These are phyloP conservation scores for Ganoderma lucidum DNA, from an alignment of 1,284 basidiomycete species.

Conservation along the genomic window DNA sequence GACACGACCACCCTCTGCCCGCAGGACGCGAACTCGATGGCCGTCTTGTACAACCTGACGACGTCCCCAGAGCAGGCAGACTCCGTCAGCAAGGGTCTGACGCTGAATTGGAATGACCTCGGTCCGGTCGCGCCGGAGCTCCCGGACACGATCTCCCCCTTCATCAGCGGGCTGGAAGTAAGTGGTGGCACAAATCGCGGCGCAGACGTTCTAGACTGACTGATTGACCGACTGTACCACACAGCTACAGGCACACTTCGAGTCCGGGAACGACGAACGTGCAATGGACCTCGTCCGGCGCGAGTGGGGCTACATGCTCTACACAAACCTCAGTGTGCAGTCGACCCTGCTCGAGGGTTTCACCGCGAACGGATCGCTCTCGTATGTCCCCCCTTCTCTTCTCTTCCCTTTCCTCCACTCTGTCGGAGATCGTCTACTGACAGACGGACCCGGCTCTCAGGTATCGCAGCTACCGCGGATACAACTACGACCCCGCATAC, in stretches of 20 bases:
- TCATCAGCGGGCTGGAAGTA: conserved; percentile 60
- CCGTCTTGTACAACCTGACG: conserved; percentile 59
- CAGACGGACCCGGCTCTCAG: conserved; percentile 24
- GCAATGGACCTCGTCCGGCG: conserved; percentile 56
- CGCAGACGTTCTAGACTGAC: neutral
- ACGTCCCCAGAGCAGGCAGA: conserved; percentile 48
- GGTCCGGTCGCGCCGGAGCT: conserved; percentile 59
- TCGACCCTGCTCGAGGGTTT: conserved; percentile 61
- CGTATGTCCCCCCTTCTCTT: conserved; percentile 39
- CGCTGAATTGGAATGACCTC: conserved; percentile 56
- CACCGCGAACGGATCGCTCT: conserved; percentile 58
- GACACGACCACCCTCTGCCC: conserved; percentile 51
- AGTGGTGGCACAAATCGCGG: conserved; percentile 4
- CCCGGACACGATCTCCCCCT: conserved; percentile 60
- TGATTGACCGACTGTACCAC: neutral
- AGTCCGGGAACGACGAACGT: conserved; percentile 53
- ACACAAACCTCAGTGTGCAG: conserved; percentile 57
- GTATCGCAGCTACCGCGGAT: conserved; percentile 55
- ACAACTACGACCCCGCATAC: conserved; percentile 57
- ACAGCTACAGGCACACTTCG: conserved; percentile 60
- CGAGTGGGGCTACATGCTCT: conserved; percentile 64
- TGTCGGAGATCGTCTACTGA: neutral
- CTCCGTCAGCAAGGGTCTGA: conserved; percentile 52
- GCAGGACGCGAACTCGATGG: conserved; percentile 61
- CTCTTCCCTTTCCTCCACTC: neutral